Conservation (phyloP, 352 stramenopile species). For the Stramenopiles sp. region DNA sequence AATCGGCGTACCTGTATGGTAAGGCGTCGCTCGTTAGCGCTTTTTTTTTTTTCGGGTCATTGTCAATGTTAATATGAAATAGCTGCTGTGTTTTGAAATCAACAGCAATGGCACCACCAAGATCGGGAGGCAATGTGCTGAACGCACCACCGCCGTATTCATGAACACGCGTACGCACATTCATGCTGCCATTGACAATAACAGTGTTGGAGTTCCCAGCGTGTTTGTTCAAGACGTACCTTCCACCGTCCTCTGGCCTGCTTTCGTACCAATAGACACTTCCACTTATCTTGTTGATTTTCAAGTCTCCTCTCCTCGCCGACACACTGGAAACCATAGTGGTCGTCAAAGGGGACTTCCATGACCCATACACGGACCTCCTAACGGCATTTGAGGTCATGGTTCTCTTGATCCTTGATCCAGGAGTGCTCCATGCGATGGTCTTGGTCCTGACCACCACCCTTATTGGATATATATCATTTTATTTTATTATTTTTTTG, state of each 20-base stretch:
- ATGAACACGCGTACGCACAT: slow-evolving; percentile 32
- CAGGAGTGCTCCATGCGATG: too few species aligned
- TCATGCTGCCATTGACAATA: slow-evolving; percentile 20
- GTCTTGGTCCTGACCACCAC: too few species aligned
- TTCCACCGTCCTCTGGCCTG: slow-evolving; percentile 29
- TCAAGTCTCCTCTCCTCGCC: slow-evolving; percentile 21
- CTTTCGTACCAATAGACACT: slow-evolving; percentile 30
- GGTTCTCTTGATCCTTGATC: too few species aligned
- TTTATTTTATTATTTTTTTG: too few species aligned
- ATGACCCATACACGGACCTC: slow-evolving; percentile 32
- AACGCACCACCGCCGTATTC: slow-evolving; percentile 35
- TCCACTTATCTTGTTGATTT: slow-evolving; percentile 14
- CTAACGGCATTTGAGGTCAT: too few species aligned
- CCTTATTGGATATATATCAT: too few species aligned
- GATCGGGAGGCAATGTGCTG: slow-evolving; percentile 18
- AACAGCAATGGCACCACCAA: slow-evolving; percentile 25
- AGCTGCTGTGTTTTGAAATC: slow-evolving; percentile 31
- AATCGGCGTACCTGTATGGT: slow-evolving; percentile 32
- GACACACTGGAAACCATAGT: slow-evolving; percentile 27
- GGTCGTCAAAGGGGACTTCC: slow-evolving; percentile 30
- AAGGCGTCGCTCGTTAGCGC: slow-evolving; percentile 10
- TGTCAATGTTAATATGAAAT: slow-evolving; percentile 14
- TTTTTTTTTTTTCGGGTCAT: too few species aligned
- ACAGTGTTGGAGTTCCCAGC: slow-evolving; percentile 11
- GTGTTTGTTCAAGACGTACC: slow-evolving; percentile 28